Percentiles rank a stretch among this genome's conserved stretches.
These are phyloP conservation scores for Fraxinus floribunda DNA, from an alignment of 305 asterid species.

Conservation along the genomic window DNA sequence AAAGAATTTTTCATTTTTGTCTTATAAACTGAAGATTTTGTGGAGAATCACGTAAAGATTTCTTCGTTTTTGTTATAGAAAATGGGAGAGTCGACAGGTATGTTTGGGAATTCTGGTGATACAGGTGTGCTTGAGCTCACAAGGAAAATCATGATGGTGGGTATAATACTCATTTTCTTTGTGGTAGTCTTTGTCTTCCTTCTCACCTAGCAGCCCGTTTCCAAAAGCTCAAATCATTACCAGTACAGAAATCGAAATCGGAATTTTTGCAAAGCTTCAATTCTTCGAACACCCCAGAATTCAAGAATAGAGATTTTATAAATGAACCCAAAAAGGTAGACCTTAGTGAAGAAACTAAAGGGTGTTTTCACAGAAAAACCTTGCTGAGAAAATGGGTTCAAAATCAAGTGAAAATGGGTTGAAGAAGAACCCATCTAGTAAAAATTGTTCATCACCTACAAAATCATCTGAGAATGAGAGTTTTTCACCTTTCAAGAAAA, in stretches of 20 bases:
- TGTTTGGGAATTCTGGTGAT: no score
- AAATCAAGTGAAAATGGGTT: slow-evolving; percentile 21
- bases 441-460: slow-evolving; percentile 21
- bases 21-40: not conserved
- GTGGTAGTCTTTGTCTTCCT: slow-evolving; percentile 26
- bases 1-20: not conserved
- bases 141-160: no score
- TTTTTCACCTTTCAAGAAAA: slow-evolving; percentile 31
- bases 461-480: slow-evolving; percentile 29
- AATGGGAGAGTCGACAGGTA: no score
- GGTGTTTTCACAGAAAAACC: slow-evolving; percentile 15
- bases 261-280: slow-evolving; percentile 26
- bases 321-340: slow-evolving; percentile 21
- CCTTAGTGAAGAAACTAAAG: not conserved
- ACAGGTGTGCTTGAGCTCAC: no score
- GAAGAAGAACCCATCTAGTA: slow-evolving; percentile 35
- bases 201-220: slow-evolving; percentile 69
- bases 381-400: no score
- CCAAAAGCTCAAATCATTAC: slow-evolving; percentile 74
- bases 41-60: not conserved
- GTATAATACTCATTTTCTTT: no score
- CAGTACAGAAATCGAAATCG: slow-evolving; percentile 42
- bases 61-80: not conserved
- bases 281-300: slow-evolving; percentile 20
- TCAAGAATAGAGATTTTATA: slow-evolving; percentile 8